These are phyloP conservation scores for Bacidia gigantensis DNA, from an alignment of 495 filamentous ascomycete species.

Conservation along the genomic window DNA sequence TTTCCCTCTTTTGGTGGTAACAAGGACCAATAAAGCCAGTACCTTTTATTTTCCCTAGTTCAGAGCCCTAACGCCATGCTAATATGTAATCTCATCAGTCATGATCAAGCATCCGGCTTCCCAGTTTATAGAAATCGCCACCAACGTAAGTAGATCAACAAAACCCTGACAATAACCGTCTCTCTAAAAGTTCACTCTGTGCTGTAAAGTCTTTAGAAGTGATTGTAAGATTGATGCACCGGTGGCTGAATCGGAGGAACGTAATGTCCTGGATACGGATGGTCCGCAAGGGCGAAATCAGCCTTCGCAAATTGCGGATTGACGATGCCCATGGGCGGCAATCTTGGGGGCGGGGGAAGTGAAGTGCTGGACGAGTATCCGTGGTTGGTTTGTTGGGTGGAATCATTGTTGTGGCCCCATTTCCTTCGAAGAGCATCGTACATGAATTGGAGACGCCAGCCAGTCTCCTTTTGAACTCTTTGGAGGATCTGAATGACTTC, in stretches of 20 bases:
- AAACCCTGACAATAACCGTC: not conserved
- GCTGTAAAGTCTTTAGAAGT: not conserved
- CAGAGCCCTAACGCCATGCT: not conserved
- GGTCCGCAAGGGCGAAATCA: constrained; percentile 58
- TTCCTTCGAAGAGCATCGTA: constrained; percentile 52
- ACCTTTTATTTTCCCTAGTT: not conserved
- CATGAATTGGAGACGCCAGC: constrained; percentile 60
- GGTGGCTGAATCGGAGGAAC: constrained; percentile 27
- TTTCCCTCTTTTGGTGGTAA: too few species aligned
- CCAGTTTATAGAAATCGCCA: too few species aligned
- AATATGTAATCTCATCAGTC: not conserved
- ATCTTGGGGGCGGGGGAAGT: constrained; percentile 17
- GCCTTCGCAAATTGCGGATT: constrained; percentile 55
- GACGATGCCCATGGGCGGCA: constrained; percentile 34
- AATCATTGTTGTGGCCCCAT: constrained; percentile 61
- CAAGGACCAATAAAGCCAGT: not conserved
- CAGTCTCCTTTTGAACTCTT: constrained; percentile 59
- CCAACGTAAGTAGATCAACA: not conserved
- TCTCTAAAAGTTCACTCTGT: not conserved
- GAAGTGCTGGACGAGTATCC: constrained; percentile 17
- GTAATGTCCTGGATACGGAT: constrained; percentile 62
- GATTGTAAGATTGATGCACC: constrained; percentile 1
- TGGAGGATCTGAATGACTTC: constrained; percentile 71
- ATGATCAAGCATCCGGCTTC: not conserved
- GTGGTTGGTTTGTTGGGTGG: constrained; percentile 19